Evolutionary conservation across 208 protist genomes (phyloP).

Genomic region (Wallacemonas sp.): DNA sequence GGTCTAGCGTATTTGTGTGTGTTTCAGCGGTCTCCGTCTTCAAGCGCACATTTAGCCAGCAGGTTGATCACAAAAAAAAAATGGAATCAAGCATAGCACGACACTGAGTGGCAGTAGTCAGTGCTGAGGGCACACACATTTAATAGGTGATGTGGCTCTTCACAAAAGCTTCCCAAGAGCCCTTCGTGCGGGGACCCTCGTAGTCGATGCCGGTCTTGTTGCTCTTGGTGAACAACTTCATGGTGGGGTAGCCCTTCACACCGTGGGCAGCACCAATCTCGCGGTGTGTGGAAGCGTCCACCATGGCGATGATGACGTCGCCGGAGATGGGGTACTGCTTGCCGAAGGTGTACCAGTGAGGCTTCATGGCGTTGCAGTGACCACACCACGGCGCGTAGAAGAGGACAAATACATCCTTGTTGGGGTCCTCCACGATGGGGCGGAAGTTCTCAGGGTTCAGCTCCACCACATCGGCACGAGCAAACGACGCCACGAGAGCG

Average conservation of each 20-base stretch:
- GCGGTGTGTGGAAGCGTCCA: conserved; percentile 59
- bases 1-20: too few species aligned
- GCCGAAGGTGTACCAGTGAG: conserved; percentile 77
- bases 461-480: conserved; percentile 51
- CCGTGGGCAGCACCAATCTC: conserved; percentile 47
- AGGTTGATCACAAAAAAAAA: too few species aligned
- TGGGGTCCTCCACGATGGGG: conserved; percentile 67
- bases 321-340: conserved; percentile 32
- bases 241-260: conserved; percentile 84
- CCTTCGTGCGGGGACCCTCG: conserved; percentile 48
- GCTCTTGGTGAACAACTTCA: conserved; percentile 83
- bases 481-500: conserved; percentile 9
- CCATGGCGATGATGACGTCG: conserved; percentile 72
- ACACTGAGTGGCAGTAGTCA: too few species aligned
- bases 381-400: conserved; percentile 98
- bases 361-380: conserved; percentile 94
- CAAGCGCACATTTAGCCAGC: too few species aligned
- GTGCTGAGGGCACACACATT: too few species aligned
- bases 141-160: conserved; percentile 19
- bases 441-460: conserved; percentile 80
- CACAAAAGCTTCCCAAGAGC: conserved; percentile 49
- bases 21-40: too few species aligned
- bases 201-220: conserved; percentile 74
- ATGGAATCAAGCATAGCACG: too few species aligned
- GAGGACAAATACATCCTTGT: conserved; percentile 94